phyloP scores from a whole-genome alignment of 2,329 filamentous ascomycete genomes.

The Aspergillus brasiliensis region DNA sequence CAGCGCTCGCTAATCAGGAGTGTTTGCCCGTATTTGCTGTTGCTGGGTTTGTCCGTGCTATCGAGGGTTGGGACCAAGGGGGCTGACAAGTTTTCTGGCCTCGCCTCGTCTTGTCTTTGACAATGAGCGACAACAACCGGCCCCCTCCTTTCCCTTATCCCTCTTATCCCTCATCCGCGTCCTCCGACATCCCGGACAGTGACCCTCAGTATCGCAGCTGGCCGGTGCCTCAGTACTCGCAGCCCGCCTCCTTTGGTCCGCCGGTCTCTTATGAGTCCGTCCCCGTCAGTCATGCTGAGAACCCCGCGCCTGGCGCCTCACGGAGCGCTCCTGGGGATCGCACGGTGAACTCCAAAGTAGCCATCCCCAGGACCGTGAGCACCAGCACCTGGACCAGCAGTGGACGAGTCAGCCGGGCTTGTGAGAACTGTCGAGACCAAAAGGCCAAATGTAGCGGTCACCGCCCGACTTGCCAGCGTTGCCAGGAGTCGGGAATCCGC shows the following conservation, averaged over 20 bases:
- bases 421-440: constrained; percentile 48
- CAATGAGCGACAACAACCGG: constrained; percentile 26
- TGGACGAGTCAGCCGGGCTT: constrained; percentile 42
- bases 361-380: constrained; percentile 32
- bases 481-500: constrained; percentile 42
- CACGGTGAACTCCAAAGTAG: constrained; percentile 31
- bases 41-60: constrained; percentile 4
- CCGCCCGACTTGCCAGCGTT: constrained; percentile 46
- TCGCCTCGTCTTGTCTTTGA: constrained; percentile 11
- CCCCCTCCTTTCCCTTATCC: constrained; percentile 19
- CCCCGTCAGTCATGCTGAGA: constrained; percentile 16
- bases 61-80: constrained; percentile 14
- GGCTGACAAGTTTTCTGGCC: constrained; percentile 9
- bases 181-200: constrained; percentile 20
- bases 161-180: constrained; percentile 18
- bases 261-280: constrained; percentile 18
- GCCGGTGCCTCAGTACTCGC: constrained; percentile 20
- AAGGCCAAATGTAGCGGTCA: constrained; percentile 52
- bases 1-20: not conserved
- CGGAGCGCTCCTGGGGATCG: constrained; percentile 17
- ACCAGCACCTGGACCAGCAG: constrained; percentile 27
- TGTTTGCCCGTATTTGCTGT: not conserved
- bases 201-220: constrained; percentile 19
- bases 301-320: constrained; percentile 12
- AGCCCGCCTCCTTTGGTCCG: constrained; percentile 18